These are phyloP conservation scores for Parasitella parasitica DNA, from an alignment of 371 early-diverging fungal genomes.

Conservation along the genomic window DNA sequence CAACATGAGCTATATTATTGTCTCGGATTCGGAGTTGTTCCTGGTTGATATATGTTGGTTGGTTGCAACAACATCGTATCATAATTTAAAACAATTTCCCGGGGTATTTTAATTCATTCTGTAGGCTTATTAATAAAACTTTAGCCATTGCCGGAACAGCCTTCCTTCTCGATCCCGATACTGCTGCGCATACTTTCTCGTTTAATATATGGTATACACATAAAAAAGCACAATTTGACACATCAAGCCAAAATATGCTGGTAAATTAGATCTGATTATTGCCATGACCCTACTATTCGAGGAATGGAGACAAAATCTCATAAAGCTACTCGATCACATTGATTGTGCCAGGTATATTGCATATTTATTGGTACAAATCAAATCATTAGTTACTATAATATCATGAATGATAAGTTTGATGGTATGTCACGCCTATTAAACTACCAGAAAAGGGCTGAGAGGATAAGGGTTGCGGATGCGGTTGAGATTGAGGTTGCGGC, in stretches of 20 bases:
- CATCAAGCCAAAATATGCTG: too few species aligned
- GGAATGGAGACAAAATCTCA: too few species aligned
- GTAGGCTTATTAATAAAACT: background rate
- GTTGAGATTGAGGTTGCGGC: background rate
- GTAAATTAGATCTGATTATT: too few species aligned
- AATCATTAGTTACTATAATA: background rate
- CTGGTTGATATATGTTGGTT: background rate
- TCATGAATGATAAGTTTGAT: background rate
- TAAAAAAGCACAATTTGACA: too few species aligned
- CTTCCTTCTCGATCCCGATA: background rate
- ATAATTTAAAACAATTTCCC: constrained; percentile 1
- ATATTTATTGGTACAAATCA: background rate
- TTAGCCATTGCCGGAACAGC: background rate
- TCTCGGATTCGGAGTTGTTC: background rate
- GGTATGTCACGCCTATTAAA: background rate
- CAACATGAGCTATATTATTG: too few species aligned
- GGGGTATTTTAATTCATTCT: background rate
- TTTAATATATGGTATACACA: too few species aligned
- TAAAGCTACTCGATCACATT: too few species aligned
- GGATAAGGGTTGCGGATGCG: too few species aligned
- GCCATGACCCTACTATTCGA: too few species aligned
- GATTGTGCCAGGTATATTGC: too few species aligned
- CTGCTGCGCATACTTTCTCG: too few species aligned
- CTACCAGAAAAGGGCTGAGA: background rate
- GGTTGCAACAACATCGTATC: background rate